Evolutionary conservation across 2,329 filamentous ascomycete genomes (phyloP).

Genomic region (Phoma sp.): DNA sequence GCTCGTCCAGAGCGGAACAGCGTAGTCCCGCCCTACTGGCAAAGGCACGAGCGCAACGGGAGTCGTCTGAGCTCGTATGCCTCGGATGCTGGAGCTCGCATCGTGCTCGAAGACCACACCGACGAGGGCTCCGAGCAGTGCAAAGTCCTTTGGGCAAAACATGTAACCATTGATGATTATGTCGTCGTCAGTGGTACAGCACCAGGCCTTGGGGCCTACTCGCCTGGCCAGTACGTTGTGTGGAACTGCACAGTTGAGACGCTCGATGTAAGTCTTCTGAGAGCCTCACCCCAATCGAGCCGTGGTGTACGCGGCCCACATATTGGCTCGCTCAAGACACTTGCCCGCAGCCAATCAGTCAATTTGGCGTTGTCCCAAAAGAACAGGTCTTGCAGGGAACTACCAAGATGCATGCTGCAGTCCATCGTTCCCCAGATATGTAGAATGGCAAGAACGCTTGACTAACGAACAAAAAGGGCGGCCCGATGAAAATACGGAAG

Average conservation of each 20-base stretch:
- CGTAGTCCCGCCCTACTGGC: constrained; percentile 58
- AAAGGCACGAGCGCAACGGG: constrained; percentile 49
- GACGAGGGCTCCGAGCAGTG: constrained; percentile 64
- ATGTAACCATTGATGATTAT: constrained; percentile 68
- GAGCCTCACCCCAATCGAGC: constrained; percentile 24
- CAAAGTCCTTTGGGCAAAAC: constrained; percentile 67
- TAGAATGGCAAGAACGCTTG: not conserved
- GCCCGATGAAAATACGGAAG: constrained; percentile 66
- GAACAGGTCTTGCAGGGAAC: constrained; percentile 21
- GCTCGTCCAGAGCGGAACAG: constrained; percentile 39
- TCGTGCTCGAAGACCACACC: constrained; percentile 70
- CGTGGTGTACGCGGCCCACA: constrained; percentile 21
- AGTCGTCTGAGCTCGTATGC: constrained; percentile 48
- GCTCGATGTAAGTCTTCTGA: constrained; percentile 68
- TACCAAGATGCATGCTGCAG: constrained; percentile 7
- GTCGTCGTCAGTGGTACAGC: constrained; percentile 65
- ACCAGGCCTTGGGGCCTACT: constrained; percentile 77
- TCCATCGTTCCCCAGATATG: constrained; percentile 4
- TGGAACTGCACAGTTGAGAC: constrained; percentile 93
- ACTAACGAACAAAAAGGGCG: constrained; percentile 53
- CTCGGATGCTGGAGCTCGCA: constrained; percentile 52
- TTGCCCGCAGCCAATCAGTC: constrained; percentile 27
- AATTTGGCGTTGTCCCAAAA: constrained; percentile 8
- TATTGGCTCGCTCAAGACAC: constrained; percentile 12
- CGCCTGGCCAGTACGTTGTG: constrained; percentile 64